Evolutionary conservation across 2,329 filamentous ascomycete species (phyloP).

Genomic region (Rhynchosporium graminicola): DNA sequence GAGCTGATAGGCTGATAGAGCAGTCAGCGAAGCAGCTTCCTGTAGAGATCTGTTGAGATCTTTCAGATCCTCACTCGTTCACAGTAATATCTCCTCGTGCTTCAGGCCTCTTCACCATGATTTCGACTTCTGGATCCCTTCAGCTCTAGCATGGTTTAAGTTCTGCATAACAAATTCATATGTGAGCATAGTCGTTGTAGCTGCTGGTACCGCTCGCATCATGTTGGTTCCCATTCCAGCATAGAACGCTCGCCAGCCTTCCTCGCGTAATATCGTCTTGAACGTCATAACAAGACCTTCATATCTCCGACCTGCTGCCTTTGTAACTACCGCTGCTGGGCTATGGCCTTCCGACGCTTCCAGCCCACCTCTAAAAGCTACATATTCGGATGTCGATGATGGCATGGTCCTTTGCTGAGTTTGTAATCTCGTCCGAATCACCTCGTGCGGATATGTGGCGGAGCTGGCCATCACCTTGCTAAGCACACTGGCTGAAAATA

Average conservation of each 20-base stretch:
- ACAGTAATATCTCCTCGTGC: not conserved
- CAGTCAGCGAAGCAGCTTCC: conserved; percentile 9
- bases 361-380: conserved; percentile 44
- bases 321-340: conserved; percentile 35
- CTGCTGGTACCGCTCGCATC: conserved; percentile 91
- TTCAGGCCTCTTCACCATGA: conserved; percentile 18
- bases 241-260: conserved; percentile 96
- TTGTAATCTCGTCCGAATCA: conserved; percentile 88
- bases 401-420: conserved; percentile 79
- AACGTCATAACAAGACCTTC: conserved; percentile 79
- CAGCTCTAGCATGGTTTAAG: conserved; percentile 35
- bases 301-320: conserved; percentile 53
- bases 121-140: conserved; percentile 33
- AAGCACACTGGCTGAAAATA: conserved; percentile 84
- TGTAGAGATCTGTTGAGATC: conserved; percentile 28
- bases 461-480: conserved; percentile 95
- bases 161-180: conserved; percentile 71
- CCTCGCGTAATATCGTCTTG: conserved; percentile 81
- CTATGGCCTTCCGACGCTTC: conserved; percentile 31
- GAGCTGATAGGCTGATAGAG: not conserved
- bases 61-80: conserved; percentile 10
- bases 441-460: conserved; percentile 95
- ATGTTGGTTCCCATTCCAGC: conserved; percentile 97
- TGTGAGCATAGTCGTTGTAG: conserved; percentile 96
- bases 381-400: conserved; percentile 53